Evolutionary conservation across 2,329 filamentous ascomycete species (phyloP).

Genomic region (Penicillium paneum): DNA sequence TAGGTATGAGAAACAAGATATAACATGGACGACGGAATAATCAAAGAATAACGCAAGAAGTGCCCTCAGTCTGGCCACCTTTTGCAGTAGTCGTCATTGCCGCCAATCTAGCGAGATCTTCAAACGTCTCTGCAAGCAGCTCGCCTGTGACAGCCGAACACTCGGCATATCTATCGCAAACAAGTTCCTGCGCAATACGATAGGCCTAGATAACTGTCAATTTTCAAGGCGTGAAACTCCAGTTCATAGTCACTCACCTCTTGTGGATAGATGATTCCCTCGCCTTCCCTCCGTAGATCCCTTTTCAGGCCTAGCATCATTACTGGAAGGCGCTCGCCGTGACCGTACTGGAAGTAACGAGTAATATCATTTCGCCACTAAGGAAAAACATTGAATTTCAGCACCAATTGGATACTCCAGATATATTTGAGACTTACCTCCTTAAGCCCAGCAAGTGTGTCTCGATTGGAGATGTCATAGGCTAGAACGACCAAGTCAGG

Average conservation of each 20-base stretch:
- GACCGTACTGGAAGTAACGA: conserved; percentile 50
- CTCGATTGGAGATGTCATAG: conserved; percentile 56
- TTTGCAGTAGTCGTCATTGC: conserved; percentile 57
- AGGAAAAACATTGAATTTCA: background rate
- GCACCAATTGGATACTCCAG: background rate
- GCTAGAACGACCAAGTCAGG: conserved; percentile 58
- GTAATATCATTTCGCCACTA: conserved; percentile 46
- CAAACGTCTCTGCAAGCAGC: conserved; percentile 57
- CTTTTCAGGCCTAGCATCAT: conserved; percentile 59
- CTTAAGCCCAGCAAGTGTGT: conserved; percentile 49
- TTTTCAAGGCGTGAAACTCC: conserved; percentile 23
- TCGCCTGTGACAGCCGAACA: conserved; percentile 61
- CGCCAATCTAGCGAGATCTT: conserved; percentile 58
- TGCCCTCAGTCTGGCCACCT: conserved; percentile 49
- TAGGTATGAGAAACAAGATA: conserved; percentile 2
- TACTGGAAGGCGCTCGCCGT: conserved; percentile 51
- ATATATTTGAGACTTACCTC: conserved; percentile 23
- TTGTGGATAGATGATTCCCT: conserved; percentile 44
- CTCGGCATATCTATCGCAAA: conserved; percentile 61
- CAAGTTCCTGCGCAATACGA: conserved; percentile 58
- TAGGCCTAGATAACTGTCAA: conserved; percentile 44
- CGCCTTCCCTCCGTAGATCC: conserved; percentile 51
- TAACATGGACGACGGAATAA: background rate
- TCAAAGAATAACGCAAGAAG: conserved; percentile 42
- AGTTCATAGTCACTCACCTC: conserved; percentile 34